Base-by-base conservation (phyloP, 257 asterid genomes). In the Solanum chmielewskii region DNA sequence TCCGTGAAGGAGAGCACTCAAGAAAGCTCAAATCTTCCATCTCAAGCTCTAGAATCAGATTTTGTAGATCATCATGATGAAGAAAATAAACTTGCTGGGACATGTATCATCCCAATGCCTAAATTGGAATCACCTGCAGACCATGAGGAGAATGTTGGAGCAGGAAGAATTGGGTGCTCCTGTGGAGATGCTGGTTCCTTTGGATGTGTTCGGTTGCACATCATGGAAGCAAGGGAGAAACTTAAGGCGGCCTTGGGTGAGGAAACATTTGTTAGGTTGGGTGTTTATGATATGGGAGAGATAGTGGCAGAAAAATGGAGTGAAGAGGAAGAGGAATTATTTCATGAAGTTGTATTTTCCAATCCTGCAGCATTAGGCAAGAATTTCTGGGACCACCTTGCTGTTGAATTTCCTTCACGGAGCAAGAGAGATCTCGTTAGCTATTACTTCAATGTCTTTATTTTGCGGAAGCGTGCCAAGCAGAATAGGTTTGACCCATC, bases 371-470 rank as follows among this genome's bases (percentile, higher is more conserved):
- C 92, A 18, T 16, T 85, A 23, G 89, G 91, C 39, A 91, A 13
- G 86, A 87, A 90, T 70, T 91, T 88, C 83, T 91, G 93, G 93
- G 66, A 83, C 69, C 83, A 90, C 15, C 91, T 90, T 49, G 76
- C 77, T 15, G 71, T 59, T 56, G 91, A 75, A 86, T 90, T 90
- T 83, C 93, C 93, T 66, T 88, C 87, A 27, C 59, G 90, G 86
- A 83, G 86, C n/a, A 88, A 41, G 90, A 87, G 83, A 84, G 92
- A 91, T 83, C 89, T 91, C 13, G 87, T 90, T 44, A 88, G 92
- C 75, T 91, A 90, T 81, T 91, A 91, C 80, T 91, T 91, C 9
- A 91, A 91, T 60, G 92, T 91, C 83, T 88, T 90, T 86, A 88
- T 91, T 85, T 85, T 91, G 71, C 68, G 80, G 25, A 91, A 62